phyloP scores from a whole-genome alignment of 345 rosid genomes.

The Gossypium longicalyx region DNA sequence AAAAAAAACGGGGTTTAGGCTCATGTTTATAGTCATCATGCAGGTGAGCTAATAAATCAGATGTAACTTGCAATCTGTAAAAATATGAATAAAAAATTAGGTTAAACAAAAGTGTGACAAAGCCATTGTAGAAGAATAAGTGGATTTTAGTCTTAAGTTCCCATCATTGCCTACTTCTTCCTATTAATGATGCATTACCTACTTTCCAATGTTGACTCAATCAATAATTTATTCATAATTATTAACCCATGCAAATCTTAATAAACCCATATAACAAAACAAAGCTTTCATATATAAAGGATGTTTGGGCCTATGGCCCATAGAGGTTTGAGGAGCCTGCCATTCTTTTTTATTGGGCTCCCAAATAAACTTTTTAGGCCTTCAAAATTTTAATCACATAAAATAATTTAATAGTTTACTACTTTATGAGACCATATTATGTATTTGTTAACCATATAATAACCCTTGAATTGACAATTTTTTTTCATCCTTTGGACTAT shows the following conservation, averaged over 20 bases:
- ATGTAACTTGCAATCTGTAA: neutral
- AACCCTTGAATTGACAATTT: no score
- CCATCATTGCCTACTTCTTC: slow-evolving; percentile 20
- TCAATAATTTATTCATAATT: neutral
- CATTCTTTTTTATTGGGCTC: no score
- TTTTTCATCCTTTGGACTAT: no score
- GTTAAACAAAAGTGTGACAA: neutral
- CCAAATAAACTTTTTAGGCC: no score
- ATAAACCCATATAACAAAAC: no score
- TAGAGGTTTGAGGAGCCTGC: no score
- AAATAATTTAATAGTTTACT: no score
- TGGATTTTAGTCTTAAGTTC: slow-evolving; percentile 12
- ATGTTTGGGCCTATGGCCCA: no score
- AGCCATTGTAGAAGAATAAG: neutral
- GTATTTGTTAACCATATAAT: no score
- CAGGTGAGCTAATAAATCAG: neutral
- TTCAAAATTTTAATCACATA: no score
- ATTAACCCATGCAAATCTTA: neutral
- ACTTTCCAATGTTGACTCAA: neutral
- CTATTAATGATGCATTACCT: slow-evolving; percentile 8
- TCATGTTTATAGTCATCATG: neutral
- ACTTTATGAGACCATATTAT: no score
- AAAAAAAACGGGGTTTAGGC: neutral
- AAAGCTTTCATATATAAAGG: no score
- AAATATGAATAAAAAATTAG: neutral